Percentiles rank a stretch among this genome's conserved stretches.
phyloP scores from a whole-genome alignment of 805 yeast genomes.

The Myxozyma udenii region DNA sequence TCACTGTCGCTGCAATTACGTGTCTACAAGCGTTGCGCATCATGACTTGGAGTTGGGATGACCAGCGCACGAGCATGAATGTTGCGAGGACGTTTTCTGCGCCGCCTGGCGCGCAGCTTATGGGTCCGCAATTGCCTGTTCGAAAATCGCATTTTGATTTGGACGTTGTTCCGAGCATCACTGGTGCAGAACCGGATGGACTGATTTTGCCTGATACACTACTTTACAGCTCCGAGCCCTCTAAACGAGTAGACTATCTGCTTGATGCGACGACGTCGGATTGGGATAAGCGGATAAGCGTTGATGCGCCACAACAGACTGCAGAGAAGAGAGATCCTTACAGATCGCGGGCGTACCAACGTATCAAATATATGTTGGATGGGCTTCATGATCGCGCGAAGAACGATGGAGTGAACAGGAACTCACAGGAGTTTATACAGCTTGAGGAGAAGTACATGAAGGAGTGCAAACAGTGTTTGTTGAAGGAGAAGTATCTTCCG shows the following conservation, averaged over 20 bases:
- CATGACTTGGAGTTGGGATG: constrained; percentile 19
- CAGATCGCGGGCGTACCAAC: too few relatives aligned
- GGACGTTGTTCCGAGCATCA: not conserved
- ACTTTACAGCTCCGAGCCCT: not conserved
- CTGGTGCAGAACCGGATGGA: constrained; percentile 15
- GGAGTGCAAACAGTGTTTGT: not conserved
- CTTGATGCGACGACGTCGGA: too few relatives aligned
- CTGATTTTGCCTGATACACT: constrained; percentile 11
- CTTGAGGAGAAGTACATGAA: constrained; percentile 6
- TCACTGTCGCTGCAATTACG: constrained; percentile 10
- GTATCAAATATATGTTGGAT: constrained; percentile 1
- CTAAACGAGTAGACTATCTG: not conserved
- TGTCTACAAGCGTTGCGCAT: constrained; percentile 19
- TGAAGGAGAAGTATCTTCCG: constrained; percentile 1
- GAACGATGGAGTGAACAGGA: constrained; percentile 5
- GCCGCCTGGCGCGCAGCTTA: too few relatives aligned
- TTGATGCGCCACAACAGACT: too few relatives aligned
- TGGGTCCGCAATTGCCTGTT: too few relatives aligned
- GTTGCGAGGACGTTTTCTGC: not conserved
- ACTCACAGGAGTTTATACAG: not conserved
- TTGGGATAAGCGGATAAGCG: too few relatives aligned
- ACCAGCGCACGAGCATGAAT: constrained; percentile 1
- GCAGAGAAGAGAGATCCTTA: too few relatives aligned
- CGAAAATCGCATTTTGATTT: not conserved
- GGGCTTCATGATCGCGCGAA: constrained; percentile 2